Evolutionary conservation across 148 eudicot genomes (phyloP).

Genomic region (Rhododendron vialii): DNA sequence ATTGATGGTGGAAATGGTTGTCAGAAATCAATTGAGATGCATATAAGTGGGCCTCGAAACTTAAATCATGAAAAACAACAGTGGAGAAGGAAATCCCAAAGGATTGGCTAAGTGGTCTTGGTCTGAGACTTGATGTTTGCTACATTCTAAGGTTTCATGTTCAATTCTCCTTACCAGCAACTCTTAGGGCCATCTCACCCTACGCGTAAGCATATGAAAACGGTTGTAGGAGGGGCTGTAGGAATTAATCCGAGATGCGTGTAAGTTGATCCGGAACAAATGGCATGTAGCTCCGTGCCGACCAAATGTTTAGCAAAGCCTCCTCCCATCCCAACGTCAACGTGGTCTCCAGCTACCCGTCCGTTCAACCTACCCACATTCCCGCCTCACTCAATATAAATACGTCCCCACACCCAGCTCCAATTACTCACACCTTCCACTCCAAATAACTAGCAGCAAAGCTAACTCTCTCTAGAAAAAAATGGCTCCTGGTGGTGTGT

Average conservation of each 20-base stretch:
- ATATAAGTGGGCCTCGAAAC: too few relatives aligned
- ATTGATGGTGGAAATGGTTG: too few relatives aligned
- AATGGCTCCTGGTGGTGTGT: background rate
- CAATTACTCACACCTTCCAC: background rate
- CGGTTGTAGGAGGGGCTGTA: too few relatives aligned
- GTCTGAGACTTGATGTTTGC: too few relatives aligned
- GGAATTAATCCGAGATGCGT: too few relatives aligned
- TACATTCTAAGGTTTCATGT: background rate
- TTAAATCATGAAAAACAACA: too few relatives aligned
- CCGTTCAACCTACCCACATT: background rate
- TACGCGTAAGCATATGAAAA: too few relatives aligned
- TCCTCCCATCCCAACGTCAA: background rate
- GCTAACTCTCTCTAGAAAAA: background rate
- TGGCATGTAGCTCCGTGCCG: background rate
- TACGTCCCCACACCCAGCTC: background rate
- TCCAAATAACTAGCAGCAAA: background rate
- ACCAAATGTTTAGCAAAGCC: background rate
- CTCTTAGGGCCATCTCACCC: fast-evolving
- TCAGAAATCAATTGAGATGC: too few relatives aligned
- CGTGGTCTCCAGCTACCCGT: slow-evolving; percentile 3
- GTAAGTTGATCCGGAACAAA: too few relatives aligned
- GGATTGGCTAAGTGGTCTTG: too few relatives aligned
- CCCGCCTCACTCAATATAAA: background rate
- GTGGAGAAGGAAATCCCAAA: too few relatives aligned
- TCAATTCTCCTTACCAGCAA: too few relatives aligned